Percentiles rank a stretch among this genome's conserved stretches.
Conservation (phyloP, 208 protist genomes). For the Wallacemonas sp. region DNA sequence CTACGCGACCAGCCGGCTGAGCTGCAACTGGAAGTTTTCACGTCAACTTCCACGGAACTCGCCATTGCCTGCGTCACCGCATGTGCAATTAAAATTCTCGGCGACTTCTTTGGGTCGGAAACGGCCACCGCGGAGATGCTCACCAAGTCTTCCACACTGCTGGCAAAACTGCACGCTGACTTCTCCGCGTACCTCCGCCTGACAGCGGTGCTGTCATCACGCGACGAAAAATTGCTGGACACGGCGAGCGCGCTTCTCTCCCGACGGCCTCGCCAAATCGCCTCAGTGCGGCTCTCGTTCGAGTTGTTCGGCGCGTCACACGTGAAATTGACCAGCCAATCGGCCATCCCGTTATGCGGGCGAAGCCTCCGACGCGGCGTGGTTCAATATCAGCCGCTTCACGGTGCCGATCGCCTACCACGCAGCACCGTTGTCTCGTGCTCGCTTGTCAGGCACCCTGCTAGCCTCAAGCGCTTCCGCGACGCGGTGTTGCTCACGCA, state of each 20-base stretch:
- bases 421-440: conserved; percentile 28
- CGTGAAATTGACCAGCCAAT: neutral
- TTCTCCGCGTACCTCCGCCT: conserved; percentile 25
- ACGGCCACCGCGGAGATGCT: neutral
- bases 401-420: no score
- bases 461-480: neutral
- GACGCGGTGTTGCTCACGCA: neutral
- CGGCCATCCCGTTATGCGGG: no score
- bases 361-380: no score
- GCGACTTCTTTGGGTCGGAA: neutral
- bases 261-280: neutral
- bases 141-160: neutral
- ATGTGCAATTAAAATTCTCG: neutral
- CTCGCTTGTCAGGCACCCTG: conserved; percentile 13
- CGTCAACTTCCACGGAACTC: neutral
- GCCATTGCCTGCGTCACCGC: neutral
- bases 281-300: neutral
- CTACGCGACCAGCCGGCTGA: neutral
- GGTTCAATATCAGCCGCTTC: no score
- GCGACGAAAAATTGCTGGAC: conserved; percentile 7
- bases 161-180: conserved; percentile 19
- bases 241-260: neutral
- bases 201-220: neutral
- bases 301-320: neutral
- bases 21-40: neutral